Conservation (phyloP, 2,329 filamentous ascomycete genomes). For the Colletotrichum sp. region DNA sequence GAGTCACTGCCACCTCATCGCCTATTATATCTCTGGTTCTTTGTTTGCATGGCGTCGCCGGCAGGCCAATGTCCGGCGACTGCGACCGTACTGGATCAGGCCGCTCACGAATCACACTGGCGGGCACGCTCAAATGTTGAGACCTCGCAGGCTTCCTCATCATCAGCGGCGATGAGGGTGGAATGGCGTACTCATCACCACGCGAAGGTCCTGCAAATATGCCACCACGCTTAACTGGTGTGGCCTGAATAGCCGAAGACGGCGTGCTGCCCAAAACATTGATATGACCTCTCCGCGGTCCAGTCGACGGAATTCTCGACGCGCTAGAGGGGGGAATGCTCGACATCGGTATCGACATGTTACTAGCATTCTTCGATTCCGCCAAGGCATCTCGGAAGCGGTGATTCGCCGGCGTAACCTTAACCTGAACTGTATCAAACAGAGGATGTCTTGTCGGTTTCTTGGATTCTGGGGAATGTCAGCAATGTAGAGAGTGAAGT, state of each 20-base stretch:
- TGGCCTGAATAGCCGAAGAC: constrained; percentile 21
- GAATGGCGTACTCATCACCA: constrained; percentile 30
- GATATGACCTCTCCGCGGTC: constrained; percentile 32
- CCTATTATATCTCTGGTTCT: constrained; percentile 20
- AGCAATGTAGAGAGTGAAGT: not conserved
- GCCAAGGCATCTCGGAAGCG: constrained; percentile 57
- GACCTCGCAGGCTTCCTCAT: constrained; percentile 24
- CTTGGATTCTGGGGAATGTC: constrained; percentile 47
- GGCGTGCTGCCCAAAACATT: constrained; percentile 28
- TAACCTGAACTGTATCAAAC: constrained; percentile 51
- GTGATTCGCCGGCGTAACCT: constrained; percentile 61
- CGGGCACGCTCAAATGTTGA: constrained; percentile 13
- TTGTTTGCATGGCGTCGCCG: constrained; percentile 44
- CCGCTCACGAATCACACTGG: constrained; percentile 31
- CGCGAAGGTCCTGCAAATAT: not conserved
- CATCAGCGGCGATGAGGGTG: constrained; percentile 40
- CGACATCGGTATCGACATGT: constrained; percentile 3
- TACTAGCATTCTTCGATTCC: constrained; percentile 25
- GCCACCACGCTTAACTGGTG: constrained; percentile 10
- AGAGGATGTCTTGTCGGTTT: constrained; percentile 48
- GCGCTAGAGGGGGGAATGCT: constrained; percentile 40
- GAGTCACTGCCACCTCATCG: constrained; percentile 20
- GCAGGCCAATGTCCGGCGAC: constrained; percentile 22
- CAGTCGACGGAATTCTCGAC: constrained; percentile 46
- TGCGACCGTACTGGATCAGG: not conserved